Evolutionary conservation across 371 early-diverging fungal genomes (phyloP).

Genomic region (Apophysomyces variabilis): DNA sequence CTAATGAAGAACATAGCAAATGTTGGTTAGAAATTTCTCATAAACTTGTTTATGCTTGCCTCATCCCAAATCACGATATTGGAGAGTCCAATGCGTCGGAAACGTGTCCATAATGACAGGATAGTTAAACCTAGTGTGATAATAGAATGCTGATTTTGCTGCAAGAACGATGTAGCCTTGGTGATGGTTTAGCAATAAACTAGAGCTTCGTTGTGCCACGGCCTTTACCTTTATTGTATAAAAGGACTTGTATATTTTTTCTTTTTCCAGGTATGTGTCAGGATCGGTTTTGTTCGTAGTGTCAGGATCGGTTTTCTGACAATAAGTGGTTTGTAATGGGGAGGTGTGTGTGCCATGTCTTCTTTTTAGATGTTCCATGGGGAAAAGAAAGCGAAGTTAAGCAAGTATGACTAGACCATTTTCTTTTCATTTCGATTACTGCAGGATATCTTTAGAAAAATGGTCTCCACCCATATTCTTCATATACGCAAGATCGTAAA

Average conservation of each 20-base stretch:
- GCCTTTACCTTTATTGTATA: background rate
- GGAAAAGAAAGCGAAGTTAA: conserved; percentile 2
- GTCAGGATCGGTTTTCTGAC: background rate
- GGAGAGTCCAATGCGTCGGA: conserved; percentile 74
- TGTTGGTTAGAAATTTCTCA: too few species aligned
- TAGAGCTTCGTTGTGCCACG: background rate
- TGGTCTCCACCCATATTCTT: too few species aligned
- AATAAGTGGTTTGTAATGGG: conserved; percentile 2
- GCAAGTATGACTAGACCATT: background rate
- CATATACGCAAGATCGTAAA: background rate
- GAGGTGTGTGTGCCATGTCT: conserved; percentile 10
- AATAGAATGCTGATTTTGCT: conserved; percentile 28
- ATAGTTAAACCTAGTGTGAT: conserved; percentile 54
- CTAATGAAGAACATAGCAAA: conserved; percentile 35
- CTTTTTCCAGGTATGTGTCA: background rate
- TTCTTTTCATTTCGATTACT: background rate
- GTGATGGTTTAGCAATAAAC: background rate
- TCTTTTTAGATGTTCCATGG: conserved; percentile 29
- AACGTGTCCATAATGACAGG: conserved; percentile 73
- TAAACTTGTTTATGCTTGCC: conserved; percentile 28
- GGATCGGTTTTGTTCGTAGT: background rate
- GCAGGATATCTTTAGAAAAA: too few species aligned
- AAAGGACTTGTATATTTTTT: background rate
- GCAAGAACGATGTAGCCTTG: background rate
- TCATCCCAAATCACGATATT: conserved; percentile 82